Evolutionary conservation across 2,329 filamentous ascomycete species (phyloP), one percentile per base, ranked within the genome.

Genomic region (Monosporascus sp.): DNA sequence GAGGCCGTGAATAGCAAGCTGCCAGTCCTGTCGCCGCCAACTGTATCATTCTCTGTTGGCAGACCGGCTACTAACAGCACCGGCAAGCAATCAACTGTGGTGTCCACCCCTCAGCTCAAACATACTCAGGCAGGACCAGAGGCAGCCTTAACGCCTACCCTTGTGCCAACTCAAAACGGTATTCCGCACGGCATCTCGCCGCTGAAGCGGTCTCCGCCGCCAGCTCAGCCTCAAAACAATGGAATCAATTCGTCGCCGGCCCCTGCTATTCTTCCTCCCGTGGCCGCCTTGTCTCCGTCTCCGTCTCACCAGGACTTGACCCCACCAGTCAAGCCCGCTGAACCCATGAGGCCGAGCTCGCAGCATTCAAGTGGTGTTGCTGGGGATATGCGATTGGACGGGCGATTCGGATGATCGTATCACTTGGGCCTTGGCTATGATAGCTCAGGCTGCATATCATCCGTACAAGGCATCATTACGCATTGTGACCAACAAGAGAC

Each of bases 241-340:
- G 61, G 65, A 46, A 50, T 62, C 51, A 57, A 54, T 45, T 68
- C 60, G 39, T 67, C 62, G 49, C 65, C 55, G 54, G 59, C 69
- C 18, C 66, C 72, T 15, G 72, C 78, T 0, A 75, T 85, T 24
- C 69, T 87, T 3, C 84, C 83, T 5, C 83, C 83, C 0, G 67
- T 77, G 2, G 76, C 81, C 41, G 73, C 79, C 1, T 65, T 88
- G 48, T 79, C 81, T 9, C 85, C 85, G 0, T 81, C 77, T 43
- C 77, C 79, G 2, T 76, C 75, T 15, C 74, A 78, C 53, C 78
- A 80, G 58, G 82, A 83, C 53, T 65, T 84, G 49, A 82, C 80
- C 17, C 83, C 85, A 24, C 85, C 83, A 2, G 74, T 82, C 59
- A 85, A 88, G 71, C 72, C 75, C 41, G 59, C 68, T 4, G 72